phyloP scores from a whole-genome alignment of 306 rosid species.

The Casuarina equisetifolia region DNA sequence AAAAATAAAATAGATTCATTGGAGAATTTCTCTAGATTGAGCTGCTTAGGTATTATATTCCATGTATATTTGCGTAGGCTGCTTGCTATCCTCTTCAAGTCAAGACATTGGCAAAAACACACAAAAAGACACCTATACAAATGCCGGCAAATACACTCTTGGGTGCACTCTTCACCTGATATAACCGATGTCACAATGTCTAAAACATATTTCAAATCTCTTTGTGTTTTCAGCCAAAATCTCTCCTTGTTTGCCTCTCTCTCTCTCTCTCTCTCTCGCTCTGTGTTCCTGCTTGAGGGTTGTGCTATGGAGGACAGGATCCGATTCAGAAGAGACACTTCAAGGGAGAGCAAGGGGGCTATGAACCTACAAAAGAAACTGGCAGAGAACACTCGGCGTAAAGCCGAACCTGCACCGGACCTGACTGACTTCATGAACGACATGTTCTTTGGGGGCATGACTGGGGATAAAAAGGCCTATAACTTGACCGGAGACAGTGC shows the following conservation, averaged over 20 bases:
- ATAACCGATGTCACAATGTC: not conserved
- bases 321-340: conserved; percentile 27
- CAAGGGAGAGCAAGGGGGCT: conserved; percentile 33
- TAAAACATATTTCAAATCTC: not conserved
- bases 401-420: conserved; percentile 48
- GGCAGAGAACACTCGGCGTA: conserved; percentile 23
- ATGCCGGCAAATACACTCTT: conserved; percentile 36
- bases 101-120: not conserved
- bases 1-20: no score
- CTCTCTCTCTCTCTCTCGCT: not conserved
- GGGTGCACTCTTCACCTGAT: not conserved
- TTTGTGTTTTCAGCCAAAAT: conserved; percentile 3
- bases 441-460: conserved; percentile 59
- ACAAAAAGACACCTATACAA: conserved; percentile 35
- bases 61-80: not conserved
- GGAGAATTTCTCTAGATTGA: no score
- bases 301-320: not conserved
- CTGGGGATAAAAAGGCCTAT: conserved; percentile 38
- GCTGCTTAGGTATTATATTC: not conserved
- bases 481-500: conserved; percentile 46
- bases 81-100: not conserved
- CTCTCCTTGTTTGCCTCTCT: not conserved
- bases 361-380: conserved; percentile 38
- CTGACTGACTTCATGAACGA: conserved; percentile 85
- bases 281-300: not conserved